Evolutionary conservation across 768 basidiomycete species (phyloP).

Genomic region (Boletus rubropictus): DNA sequence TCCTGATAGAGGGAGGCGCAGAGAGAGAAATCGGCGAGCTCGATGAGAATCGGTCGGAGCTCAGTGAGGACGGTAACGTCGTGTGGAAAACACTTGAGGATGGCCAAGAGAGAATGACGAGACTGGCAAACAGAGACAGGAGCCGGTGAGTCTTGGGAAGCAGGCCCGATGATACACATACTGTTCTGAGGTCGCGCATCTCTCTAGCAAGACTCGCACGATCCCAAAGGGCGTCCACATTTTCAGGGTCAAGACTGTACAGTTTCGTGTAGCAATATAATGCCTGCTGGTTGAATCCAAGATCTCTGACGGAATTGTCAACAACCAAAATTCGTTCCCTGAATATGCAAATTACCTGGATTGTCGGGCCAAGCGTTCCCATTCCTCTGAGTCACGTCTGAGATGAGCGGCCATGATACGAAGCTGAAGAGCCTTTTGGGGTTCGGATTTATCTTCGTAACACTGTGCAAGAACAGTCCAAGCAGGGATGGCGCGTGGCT

Average conservation of each 20-base stretch:
- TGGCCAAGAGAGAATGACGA: slow-evolving; percentile 1
- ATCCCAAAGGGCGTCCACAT: background rate
- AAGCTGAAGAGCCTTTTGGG: slow-evolving; percentile 11
- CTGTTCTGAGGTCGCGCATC: background rate
- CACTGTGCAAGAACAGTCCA: slow-evolving; percentile 60
- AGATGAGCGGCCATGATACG: too few species aligned
- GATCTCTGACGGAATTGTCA: slow-evolving; percentile 38
- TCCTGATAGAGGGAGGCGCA: background rate
- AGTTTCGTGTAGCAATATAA: background rate
- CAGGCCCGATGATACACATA: background rate
- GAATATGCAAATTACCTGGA: slow-evolving; percentile 50
- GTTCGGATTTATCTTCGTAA: slow-evolving; percentile 8
- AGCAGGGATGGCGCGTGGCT: slow-evolving; percentile 73
- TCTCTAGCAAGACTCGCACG: background rate
- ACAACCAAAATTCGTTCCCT: slow-evolving; percentile 43
- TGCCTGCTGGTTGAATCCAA: background rate
- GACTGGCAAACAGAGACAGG: background rate
- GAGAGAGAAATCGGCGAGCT: background rate
- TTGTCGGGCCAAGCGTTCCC: slow-evolving; percentile 73
- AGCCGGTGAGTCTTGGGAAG: background rate
- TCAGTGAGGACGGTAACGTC: slow-evolving; percentile 75
- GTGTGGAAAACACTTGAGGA: slow-evolving; percentile 33
- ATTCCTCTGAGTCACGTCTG: too few species aligned
- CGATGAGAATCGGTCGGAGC: slow-evolving; percentile 40
- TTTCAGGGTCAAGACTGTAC: background rate